Evolutionary conservation across 2,329 filamentous ascomycete species (phyloP), one percentile per base, ranked within the genome.

Genomic region (Ascochyta rabiei): DNA sequence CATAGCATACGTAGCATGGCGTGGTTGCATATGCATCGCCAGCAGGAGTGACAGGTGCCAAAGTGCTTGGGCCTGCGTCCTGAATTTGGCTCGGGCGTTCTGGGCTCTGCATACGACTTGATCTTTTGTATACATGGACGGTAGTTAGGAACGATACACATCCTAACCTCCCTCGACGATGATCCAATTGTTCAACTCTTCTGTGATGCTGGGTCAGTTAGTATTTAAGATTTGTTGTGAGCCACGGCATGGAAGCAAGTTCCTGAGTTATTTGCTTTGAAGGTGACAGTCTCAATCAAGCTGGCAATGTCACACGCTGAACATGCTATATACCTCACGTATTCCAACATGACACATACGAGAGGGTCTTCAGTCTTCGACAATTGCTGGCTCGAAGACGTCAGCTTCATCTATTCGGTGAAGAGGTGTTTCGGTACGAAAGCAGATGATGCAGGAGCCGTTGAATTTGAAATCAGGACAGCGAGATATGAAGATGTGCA

Each of bases 1-100:
- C 68, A 72, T 71, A 64, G 61, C 63, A 70, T 69, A 68, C 53
- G 50, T 16, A 61, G 66, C 63, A 71, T 67, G 62, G 58, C 50
- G 64, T 44, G 59, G 56, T 60, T 64, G 63, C 65, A 68, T 69
- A 66, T 65, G 52, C 60, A 61, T 66, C 48, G 60, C 63, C 62
- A 44, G 57, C 59, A 59, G 63, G 57, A 60, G 30, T 47, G 58
- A 60, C 57, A 46, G 69, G 71, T 70, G 66, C 71, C 71, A 71
- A 73, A 73, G 71, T 72, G 71, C 71, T 73, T 72, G 71, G 71
- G 69, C 69, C 60, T 61, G 55, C 47, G 53, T 62, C 53, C 61
- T 61, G 61, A 54, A 48, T 53, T 57, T 63, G 64, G 66, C 64
- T 66, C 55, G 53, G 69, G 68, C 65, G 69, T 72, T 71, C 49